Percentiles rank a stretch among this genome's conserved stretches.
These are phyloP conservation scores for Geum urbanum DNA, from an alignment of 306 rosid species.

Conservation along the genomic window DNA sequence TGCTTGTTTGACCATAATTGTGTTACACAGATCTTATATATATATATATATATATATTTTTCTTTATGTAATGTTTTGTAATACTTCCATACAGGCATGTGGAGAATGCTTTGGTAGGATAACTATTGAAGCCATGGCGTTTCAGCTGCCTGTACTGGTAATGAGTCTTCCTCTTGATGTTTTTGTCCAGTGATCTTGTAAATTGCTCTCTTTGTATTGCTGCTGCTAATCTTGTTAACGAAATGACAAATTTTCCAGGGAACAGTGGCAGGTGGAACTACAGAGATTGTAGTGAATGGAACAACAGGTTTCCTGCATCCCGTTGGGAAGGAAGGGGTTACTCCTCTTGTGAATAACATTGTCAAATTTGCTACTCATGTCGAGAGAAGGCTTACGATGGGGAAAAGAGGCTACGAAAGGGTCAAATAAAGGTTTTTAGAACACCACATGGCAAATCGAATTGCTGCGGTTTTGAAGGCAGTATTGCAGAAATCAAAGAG, in stretches of 20 bases:
- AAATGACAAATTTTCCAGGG: slow-evolving; percentile 42
- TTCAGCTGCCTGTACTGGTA: slow-evolving; percentile 87
- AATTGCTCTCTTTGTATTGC: neutral
- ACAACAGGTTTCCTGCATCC: slow-evolving; percentile 85
- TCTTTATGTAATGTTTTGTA: neutral
- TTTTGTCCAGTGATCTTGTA: neutral
- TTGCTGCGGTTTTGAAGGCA: slow-evolving; percentile 63
- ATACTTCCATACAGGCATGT: slow-evolving; percentile 38
- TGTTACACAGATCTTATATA: neutral
- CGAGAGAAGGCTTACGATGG: slow-evolving; percentile 89
- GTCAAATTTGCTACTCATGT: slow-evolving; percentile 81
- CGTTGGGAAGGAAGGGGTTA: slow-evolving; percentile 64
- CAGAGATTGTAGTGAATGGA: slow-evolving; percentile 85
- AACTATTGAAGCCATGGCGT: slow-evolving; percentile 85
- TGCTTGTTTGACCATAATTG: neutral
- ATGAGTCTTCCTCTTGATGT: neutral
- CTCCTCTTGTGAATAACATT: slow-evolving; percentile 72
- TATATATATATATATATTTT: neutral
- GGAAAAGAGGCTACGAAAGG: slow-evolving; percentile 76
- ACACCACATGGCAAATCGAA: slow-evolving; percentile 77
- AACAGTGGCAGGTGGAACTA: slow-evolving; percentile 87
- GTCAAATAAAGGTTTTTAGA: slow-evolving; percentile 78
- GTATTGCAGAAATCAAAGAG: slow-evolving; percentile 52
- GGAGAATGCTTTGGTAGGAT: slow-evolving; percentile 91
- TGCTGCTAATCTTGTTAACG: neutral